A percentile compares a stretch with the other conserved stretches of the same genome.
These are phyloP conservation scores for Euphorbia schlechtendalii DNA, from an alignment of 441 rosid species.

Conservation along the genomic window DNA sequence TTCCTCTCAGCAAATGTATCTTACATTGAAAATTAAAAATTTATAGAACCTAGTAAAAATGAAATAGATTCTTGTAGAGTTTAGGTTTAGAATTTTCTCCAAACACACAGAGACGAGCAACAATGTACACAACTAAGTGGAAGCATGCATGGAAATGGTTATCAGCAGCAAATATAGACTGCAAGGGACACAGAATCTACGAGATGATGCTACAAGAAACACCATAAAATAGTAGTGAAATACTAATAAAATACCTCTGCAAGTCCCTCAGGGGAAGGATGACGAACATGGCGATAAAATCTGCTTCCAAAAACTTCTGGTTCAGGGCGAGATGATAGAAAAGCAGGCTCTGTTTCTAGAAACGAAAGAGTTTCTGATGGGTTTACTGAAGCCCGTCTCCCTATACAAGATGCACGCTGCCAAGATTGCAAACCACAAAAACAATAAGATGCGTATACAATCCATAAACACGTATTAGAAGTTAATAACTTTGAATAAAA, in stretches of 20 bases:
- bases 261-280: slow-evolving; percentile 72
- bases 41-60: too few relatives aligned
- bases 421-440: slow-evolving; percentile 20
- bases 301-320: slow-evolving; percentile 41
- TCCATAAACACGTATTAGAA: neutral
- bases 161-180: too few relatives aligned
- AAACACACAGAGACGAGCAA: too few relatives aligned
- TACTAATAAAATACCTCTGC: slow-evolving; percentile 46
- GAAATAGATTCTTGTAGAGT: too few relatives aligned
- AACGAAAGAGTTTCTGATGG: slow-evolving; percentile 36
- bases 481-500: neutral
- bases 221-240: too few relatives aligned
- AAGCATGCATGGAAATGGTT: too few relatives aligned
- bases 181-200: too few relatives aligned
- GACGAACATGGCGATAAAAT: slow-evolving; percentile 50
- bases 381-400: slow-evolving; percentile 46
- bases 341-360: slow-evolving; percentile 33
- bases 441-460: slow-evolving; percentile 14
- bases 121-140: too few relatives aligned
- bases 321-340: slow-evolving; percentile 31
- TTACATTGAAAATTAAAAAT: too few relatives aligned
- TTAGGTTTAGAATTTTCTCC: too few relatives aligned
- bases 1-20: too few relatives aligned
- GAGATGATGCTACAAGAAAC: neutral
- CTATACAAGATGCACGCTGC: slow-evolving; percentile 51